Base-by-base conservation (phyloP, 2,329 filamentous ascomycete species). In the Fusarium sp. region DNA sequence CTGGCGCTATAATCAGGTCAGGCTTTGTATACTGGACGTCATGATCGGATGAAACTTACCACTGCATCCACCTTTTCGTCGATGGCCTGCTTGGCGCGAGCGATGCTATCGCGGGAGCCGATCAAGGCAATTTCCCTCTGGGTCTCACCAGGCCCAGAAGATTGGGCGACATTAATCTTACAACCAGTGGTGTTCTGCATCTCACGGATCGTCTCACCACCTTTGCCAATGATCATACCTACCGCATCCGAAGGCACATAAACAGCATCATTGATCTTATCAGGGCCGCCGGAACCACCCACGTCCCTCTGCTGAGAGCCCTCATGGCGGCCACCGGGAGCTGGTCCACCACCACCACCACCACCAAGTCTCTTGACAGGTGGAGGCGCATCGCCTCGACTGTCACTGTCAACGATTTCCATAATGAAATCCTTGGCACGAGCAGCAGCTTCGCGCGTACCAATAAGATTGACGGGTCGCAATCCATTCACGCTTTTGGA, bases 181-280 rank as follows among this genome's bases (percentile, higher is more conserved):
- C 94, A 97, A 47, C 93, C 92, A 8, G 93, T 96, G 32, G 84
- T 87, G 76, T 90, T 91, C 80, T 97, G 94, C 91, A 97, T 97
- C 73, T 97, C 93, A 71, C 94, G 94, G 78, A 97, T 97, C 1
- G 94, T 97, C 82, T 97, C 94, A 70, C 94, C 94, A 60, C 93
- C 92, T 84, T 97, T 97, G 70, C 94, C 94, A 66, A 97, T 97
- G 71, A 97, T 97, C 94, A 97, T 97, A 65, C 94, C 94, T 58
- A 97, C 94, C 8, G 94, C 92, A 78, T 97, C 94, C 24, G 94
- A 95, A 15, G 94, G 94, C 12, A 97, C 94, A 72, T 89, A 90
- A 68, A 97, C 93, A 43, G 89, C 90, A 76, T 97, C 93, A 75
- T 91, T 94, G 75, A 92, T 87, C 83, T 94, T 95, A 72, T 92